These are phyloP conservation scores for Phialemoniopsis sp. DNA, from an alignment of 2,329 filamentous ascomycete genomes.

Conservation along the genomic window DNA sequence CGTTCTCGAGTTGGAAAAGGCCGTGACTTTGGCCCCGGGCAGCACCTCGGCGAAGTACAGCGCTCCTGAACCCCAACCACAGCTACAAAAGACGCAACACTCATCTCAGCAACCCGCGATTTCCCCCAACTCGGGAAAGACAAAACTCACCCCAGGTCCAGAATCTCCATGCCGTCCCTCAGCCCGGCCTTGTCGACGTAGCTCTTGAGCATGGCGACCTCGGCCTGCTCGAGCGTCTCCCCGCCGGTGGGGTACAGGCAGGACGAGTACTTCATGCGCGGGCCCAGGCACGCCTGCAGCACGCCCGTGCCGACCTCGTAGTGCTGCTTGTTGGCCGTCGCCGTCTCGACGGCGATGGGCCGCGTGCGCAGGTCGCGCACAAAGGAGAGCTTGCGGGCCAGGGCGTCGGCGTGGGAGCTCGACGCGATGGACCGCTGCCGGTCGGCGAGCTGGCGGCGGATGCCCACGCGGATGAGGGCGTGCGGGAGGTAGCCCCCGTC, in stretches of 20 bases:
- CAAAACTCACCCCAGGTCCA: conserved; percentile 53
- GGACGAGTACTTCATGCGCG: conserved; percentile 69
- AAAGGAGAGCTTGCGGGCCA: conserved; percentile 60
- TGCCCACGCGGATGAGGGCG: conserved; percentile 58
- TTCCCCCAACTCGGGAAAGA: conserved; percentile 1
- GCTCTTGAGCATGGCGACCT: conserved; percentile 59
- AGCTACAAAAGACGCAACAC: conserved; percentile 32
- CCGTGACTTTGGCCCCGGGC: conserved; percentile 57
- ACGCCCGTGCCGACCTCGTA: conserved; percentile 69
- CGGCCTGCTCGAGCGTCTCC: conserved; percentile 62
- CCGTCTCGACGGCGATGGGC: conserved; percentile 67
- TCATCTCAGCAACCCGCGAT: not conserved
- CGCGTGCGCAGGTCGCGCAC: conserved; percentile 52
- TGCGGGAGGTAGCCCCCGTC: conserved; percentile 64
- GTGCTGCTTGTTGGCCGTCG: conserved; percentile 63
- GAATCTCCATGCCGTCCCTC: conserved; percentile 54
- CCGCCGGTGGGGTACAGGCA: conserved; percentile 60
- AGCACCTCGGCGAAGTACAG: conserved; percentile 64
- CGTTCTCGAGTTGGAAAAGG: conserved; percentile 66
- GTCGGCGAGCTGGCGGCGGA: conserved; percentile 60
- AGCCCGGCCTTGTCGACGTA: conserved; percentile 60
- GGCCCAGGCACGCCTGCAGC: conserved; percentile 56
- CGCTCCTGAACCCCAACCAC: conserved; percentile 64
- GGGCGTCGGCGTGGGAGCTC: conserved; percentile 14
- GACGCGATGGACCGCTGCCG: conserved; percentile 51